These are phyloP conservation scores for Coffea canephora DNA, from an alignment of 257 asterid species.

Conservation along the genomic window DNA sequence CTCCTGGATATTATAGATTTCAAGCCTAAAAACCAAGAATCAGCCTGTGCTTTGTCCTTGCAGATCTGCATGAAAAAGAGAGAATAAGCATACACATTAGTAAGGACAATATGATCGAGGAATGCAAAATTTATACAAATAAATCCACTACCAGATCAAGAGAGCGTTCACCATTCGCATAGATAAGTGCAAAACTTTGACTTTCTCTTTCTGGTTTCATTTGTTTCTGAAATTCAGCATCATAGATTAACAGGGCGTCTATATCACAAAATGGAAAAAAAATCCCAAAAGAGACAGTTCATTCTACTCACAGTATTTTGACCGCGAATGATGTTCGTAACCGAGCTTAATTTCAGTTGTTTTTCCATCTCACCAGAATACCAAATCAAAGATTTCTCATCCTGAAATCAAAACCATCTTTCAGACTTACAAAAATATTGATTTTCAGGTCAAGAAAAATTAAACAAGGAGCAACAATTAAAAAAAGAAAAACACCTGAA, in stretches of 20 bases:
- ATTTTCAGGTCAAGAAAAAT: neutral
- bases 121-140: neutral
- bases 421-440: constrained; percentile 4
- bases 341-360: constrained; percentile 39
- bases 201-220: constrained; percentile 42
- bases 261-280: neutral
- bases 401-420: constrained; percentile 31
- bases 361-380: constrained; percentile 50
- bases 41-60: constrained; percentile 49
- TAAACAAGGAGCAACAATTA: neutral
- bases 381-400: constrained; percentile 49
- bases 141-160: constrained; percentile 40
- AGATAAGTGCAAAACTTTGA: constrained; percentile 44
- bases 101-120: neutral
- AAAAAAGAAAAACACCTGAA: neutral
- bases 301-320: constrained; percentile 36
- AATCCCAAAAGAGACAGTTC: neutral
- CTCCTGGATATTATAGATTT: constrained; percentile 37
- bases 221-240: constrained; percentile 31
- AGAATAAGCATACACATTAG: neutral
- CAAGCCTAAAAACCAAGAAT: constrained; percentile 41
- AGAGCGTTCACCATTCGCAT: constrained; percentile 39
- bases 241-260: neutral
- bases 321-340: constrained; percentile 35
- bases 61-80: constrained; percentile 30